Evolutionary conservation across 345 rosid species (phyloP).

Genomic region (Dipteronia sinensis): DNA sequence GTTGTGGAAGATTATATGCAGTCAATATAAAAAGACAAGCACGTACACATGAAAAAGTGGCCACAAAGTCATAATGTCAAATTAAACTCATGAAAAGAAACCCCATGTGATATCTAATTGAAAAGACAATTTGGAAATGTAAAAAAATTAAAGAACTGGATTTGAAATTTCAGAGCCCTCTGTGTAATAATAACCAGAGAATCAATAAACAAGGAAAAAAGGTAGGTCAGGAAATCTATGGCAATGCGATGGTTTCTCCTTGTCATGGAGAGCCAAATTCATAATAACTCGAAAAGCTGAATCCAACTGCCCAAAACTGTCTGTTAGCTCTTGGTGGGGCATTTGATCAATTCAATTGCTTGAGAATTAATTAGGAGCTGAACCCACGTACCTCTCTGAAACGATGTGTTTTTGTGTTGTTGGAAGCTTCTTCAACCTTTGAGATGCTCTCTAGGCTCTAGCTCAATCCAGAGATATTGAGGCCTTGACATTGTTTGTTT

Average conservation of each 20-base stretch:
- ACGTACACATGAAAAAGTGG: slow-evolving; percentile 14
- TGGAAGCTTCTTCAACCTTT: slow-evolving; percentile 40
- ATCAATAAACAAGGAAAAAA: not conserved
- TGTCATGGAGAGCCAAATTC: slow-evolving; percentile 19
- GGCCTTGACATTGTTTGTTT: slow-evolving; percentile 21
- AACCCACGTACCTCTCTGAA: slow-evolving; percentile 1
- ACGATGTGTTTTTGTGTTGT: slow-evolving; percentile 34
- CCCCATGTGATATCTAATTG: not conserved
- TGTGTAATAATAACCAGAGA: slow-evolving; percentile 1
- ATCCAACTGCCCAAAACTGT: slow-evolving; percentile 40
- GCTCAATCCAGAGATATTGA: not conserved
- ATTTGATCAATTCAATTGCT: slow-evolving; percentile 14
- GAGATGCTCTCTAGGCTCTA: slow-evolving; percentile 39
- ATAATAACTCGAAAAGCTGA: slow-evolving; percentile 31
- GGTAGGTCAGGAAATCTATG: slow-evolving; percentile 37
- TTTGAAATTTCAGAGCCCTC: slow-evolving; percentile 38
- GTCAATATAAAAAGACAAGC: slow-evolving; percentile 23
- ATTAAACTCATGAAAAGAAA: not conserved
- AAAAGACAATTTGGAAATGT: not conserved
- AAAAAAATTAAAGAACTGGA: not conserved
- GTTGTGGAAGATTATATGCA: not conserved
- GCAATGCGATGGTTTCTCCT: slow-evolving; percentile 23
- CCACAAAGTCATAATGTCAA: slow-evolving; percentile 11
- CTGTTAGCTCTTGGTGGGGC: slow-evolving; percentile 40
- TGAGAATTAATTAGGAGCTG: not conserved